Evolutionary conservation across 2,329 filamentous ascomycete species (phyloP).

Genomic region (Tolypocladium paradoxum): DNA sequence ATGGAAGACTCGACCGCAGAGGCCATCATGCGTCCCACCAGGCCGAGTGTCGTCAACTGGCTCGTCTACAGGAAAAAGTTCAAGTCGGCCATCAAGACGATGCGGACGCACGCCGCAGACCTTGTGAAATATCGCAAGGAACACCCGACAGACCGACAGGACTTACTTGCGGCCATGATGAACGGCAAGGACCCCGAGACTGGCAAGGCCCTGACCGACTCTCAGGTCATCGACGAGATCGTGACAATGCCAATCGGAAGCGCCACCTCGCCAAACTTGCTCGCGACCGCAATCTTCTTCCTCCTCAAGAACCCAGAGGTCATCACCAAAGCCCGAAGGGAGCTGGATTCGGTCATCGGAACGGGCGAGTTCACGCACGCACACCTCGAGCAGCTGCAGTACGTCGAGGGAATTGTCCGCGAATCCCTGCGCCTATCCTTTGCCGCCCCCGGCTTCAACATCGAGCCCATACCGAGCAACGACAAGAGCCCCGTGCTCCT

Average conservation of each 20-base stretch:
- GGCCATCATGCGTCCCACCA: constrained; percentile 41
- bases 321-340: constrained; percentile 37
- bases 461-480: constrained; percentile 30
- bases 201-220: constrained; percentile 43
- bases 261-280: constrained; percentile 35
- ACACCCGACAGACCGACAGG: constrained; percentile 43
- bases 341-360: constrained; percentile 42
- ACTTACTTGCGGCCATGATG: constrained; percentile 51
- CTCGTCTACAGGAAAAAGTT: constrained; percentile 42
- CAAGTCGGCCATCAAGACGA: constrained; percentile 37
- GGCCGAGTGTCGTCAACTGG: constrained; percentile 41
- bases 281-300: constrained; percentile 36
- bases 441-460: constrained; percentile 44
- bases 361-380: constrained; percentile 30
- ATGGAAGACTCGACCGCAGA: constrained; percentile 47
- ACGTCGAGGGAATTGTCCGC: constrained; percentile 41
- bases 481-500: constrained; percentile 35
- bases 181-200: constrained; percentile 51
- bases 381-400: constrained; percentile 40
- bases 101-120: constrained; percentile 45
- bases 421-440: constrained; percentile 44
- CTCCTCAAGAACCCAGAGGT: constrained; percentile 38
- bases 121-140: constrained; percentile 45
- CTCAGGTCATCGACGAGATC: constrained; percentile 56
- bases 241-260: constrained; percentile 54